Evolutionary conservation across 2,329 filamentous ascomycete genomes (phyloP).

Genomic region (Parasarocladium wereldwijsianum): DNA sequence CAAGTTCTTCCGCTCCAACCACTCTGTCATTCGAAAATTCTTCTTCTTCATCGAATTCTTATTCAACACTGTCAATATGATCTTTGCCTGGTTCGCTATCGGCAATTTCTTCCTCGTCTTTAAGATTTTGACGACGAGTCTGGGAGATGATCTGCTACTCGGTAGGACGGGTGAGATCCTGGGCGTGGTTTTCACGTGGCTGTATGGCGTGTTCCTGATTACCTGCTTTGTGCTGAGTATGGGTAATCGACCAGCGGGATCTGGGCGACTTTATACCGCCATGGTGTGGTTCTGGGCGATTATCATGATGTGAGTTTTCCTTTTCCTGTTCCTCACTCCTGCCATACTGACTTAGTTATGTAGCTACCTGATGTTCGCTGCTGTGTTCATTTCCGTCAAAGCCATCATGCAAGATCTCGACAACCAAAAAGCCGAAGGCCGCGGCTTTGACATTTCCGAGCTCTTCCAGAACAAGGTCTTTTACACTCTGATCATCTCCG

Average conservation of each 20-base stretch:
- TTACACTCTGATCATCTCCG: constrained; percentile 83
- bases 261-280: constrained; percentile 82
- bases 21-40: constrained; percentile 73
- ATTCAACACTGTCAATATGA: constrained; percentile 92
- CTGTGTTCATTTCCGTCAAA: constrained; percentile 82
- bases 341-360: constrained; percentile 9
- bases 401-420: constrained; percentile 53
- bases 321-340: not conserved
- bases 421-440: constrained; percentile 2
- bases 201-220: constrained; percentile 81
- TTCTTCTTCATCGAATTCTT: constrained; percentile 86
- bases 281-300: constrained; percentile 98
- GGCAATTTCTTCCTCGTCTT: constrained; percentile 99
- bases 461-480: constrained; percentile 83
- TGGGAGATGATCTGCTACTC: constrained; percentile 55
- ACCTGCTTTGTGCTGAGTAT: constrained; percentile 91
- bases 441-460: constrained; percentile 51
- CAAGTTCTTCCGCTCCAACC: constrained; percentile 86
- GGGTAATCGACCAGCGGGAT: constrained; percentile 88
- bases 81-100: constrained; percentile 97
- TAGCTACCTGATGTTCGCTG: constrained; percentile 85
- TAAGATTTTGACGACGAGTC: constrained; percentile 81
- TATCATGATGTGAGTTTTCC: constrained; percentile 65
- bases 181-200: constrained; percentile 86
- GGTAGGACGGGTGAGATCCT: constrained; percentile 67